Percentiles rank a stretch among this genome's conserved stretches.
Evolutionary conservation across 192 early-diverging fungal species (phyloP).

Genomic region (Umbelopsis ramanniana): DNA sequence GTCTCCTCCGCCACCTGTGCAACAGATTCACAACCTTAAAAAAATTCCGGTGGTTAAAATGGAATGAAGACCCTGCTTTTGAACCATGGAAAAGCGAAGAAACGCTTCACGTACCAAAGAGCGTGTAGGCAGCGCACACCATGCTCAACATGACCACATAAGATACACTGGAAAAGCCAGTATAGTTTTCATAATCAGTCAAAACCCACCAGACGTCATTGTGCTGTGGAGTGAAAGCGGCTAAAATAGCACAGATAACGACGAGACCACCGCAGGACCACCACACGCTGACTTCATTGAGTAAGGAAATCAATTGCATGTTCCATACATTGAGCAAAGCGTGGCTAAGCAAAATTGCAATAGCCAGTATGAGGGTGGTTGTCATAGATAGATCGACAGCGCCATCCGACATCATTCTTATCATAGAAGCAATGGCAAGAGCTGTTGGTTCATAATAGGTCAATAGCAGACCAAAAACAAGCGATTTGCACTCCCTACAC

Average conservation of each 20-base stretch:
- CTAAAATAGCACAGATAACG: slow-evolving; percentile 24
- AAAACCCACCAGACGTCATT: slow-evolving; percentile 30
- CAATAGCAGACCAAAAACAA: not conserved
- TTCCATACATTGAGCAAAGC: slow-evolving; percentile 29
- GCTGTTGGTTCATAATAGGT: slow-evolving; percentile 5
- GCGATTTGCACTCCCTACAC: not conserved
- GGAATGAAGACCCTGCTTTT: not conserved
- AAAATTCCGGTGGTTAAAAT: not conserved
- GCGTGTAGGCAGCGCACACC: slow-evolving; percentile 38
- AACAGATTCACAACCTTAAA: slow-evolving; percentile 40
- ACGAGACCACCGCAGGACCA: slow-evolving; percentile 39
- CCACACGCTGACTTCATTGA: slow-evolving; percentile 39
- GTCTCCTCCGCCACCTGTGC: slow-evolving; percentile 43
- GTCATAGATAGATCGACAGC: slow-evolving; percentile 10
- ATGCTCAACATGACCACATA: slow-evolving; percentile 38
- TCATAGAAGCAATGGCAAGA: slow-evolving; percentile 31
- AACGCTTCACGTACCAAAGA: slow-evolving; percentile 28
- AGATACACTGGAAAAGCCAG: slow-evolving; percentile 29
- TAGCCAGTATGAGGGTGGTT: slow-evolving; percentile 23
- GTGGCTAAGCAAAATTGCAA: slow-evolving; percentile 28
- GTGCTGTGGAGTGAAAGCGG: slow-evolving; percentile 12
- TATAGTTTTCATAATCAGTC: slow-evolving; percentile 41
- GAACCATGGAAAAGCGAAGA: not conserved
- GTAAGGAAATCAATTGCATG: slow-evolving; percentile 15
- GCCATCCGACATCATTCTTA: slow-evolving; percentile 21